Base-by-base conservation (phyloP, 108 stramenopile genomes). In the Cyclotella baltica region DNA sequence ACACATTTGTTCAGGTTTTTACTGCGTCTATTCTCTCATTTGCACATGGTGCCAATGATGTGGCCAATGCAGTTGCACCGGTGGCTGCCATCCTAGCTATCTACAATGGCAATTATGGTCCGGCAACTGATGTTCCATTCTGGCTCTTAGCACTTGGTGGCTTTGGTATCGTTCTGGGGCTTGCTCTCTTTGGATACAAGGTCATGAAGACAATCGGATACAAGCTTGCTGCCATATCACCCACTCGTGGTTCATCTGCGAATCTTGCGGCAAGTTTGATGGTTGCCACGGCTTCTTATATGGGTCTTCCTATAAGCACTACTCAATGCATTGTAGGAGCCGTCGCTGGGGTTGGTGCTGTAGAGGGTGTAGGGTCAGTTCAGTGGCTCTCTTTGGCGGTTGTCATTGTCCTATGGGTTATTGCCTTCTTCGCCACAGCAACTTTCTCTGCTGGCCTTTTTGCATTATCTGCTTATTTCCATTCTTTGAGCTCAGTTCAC, bases 1-100 rank as follows among this genome's bases (percentile, higher is more conserved):
- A 89, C 85, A 76, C 61, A 35, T 91, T 81, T 70, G 38, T 93
- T 27, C 92, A 91, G 70, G 85, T 93, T 10, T 88, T 93, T 78
- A 93, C 89, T 36, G 92, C 90, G 3, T 84, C 78, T 63, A 34
- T 90, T 19, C 73, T 77, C 43, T 85, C 88, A 9, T 92, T 92
- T 75, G 86, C 88, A 2, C 92, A 93, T 33, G 92, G 92, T 0
- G 90, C 90, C 29, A 93, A 93, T 72, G 90, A 93, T 57, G 85
- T 89, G 2, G 86, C 90, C 33, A 93, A 92, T 51, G 63, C 90
- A 19, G 87, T 92, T 72, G 90, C 76, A 23, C 90, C 90, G 27
- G 57, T 91, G 31, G 81, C 87, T 52, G 92, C 85, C 1, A 77
- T 90, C 35, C 58, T 87, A 50, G 30, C 66, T 0, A 88, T 90